Base-by-base conservation (phyloP, 2,329 filamentous ascomycete genomes). In the Xylaria sp. region DNA sequence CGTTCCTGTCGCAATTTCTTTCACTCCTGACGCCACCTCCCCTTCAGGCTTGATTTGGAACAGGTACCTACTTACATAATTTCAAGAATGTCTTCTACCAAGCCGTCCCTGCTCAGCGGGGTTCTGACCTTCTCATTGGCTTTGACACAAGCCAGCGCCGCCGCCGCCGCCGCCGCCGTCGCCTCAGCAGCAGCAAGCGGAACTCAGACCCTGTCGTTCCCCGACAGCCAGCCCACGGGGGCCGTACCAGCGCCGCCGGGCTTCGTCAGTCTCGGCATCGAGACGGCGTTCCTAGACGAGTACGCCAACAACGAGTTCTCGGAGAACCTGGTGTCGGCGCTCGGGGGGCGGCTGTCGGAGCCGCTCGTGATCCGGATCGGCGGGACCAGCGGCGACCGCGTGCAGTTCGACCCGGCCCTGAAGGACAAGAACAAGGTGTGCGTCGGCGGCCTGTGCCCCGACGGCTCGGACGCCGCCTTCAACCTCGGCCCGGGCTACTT, bases 231-330 rank as follows among this genome's bases (percentile, higher is more conserved):
- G 29, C 44, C 50, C 39, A 48, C 44, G 7, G 39, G 13, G 11
- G 50, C 50, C 17, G 38, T 48, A n/a, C 26, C 20, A 4, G 51
- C 50, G 4, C 54, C 55, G 16, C 39, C 46, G 8, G 55, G 43
- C 39, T 57, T 57, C 26, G 37, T 55, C 18, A 48, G 55, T 34
- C 26, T 45, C 2, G 50, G 42, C 26, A 29, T 57, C 29, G 55
- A 57, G 39, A 29, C 47, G 18, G 47, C 51, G 17, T 57, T 57
- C 40, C 17, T 54, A 3, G 48, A 50, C 13, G 44, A 57, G 38
- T 57, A 45, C 43, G 34, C n/a, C 18, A 54, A 54, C 42, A 5
- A 21, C 20, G n/a, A n/a, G n/a, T 54, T 57, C 39, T 57, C 54
- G 1, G 19, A 41, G 4, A 54, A 57, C 39, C 41, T 57, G 11